A percentile compares a stretch with the other conserved stretches of the same genome.
These are phyloP conservation scores for Xerocomus amazonicus DNA, from an alignment of 1,284 basidiomycete species.

Conservation along the genomic window DNA sequence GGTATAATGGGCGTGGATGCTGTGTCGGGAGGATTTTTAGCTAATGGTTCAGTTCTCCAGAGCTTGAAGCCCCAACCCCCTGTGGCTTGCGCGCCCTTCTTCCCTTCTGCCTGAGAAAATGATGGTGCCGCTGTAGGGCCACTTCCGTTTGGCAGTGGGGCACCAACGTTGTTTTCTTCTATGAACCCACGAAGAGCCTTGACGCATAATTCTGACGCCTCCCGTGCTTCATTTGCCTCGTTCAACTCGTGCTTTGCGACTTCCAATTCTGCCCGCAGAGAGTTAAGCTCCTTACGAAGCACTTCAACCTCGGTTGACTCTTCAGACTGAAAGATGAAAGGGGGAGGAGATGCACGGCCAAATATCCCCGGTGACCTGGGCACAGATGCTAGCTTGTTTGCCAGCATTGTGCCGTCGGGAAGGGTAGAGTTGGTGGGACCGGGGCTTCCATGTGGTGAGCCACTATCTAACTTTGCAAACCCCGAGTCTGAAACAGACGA, in stretches of 20 bases:
- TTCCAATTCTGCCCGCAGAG: constrained; percentile 59
- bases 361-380: constrained; percentile 49
- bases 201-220: constrained; percentile 85
- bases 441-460: constrained; percentile 31
- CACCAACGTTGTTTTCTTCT: constrained; percentile 63
- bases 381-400: constrained; percentile 20
- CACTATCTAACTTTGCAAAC: constrained; percentile 31
- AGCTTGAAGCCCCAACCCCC: constrained; percentile 60
- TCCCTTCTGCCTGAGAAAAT: constrained; percentile 40
- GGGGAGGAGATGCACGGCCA: constrained; percentile 43
- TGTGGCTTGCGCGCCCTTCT: constrained; percentile 28
- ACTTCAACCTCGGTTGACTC: constrained; percentile 46
- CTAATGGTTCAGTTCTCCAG: constrained; percentile 48
- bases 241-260: constrained; percentile 61
- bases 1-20: constrained; percentile 35
- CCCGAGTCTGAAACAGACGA: constrained; percentile 62
- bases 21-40: constrained; percentile 22
- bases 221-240: constrained; percentile 78
- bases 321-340: constrained; percentile 32
- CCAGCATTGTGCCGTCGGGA: constrained; percentile 20
- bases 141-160: constrained; percentile 21
- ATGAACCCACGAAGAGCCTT: constrained; percentile 83
- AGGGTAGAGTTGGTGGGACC: constrained; percentile 29
- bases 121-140: constrained; percentile 8
- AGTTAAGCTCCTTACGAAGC: constrained; percentile 60